These are phyloP conservation scores for Linnemannia elongata DNA, from an alignment of 192 early-diverging fungal genomes.

Conservation along the genomic window DNA sequence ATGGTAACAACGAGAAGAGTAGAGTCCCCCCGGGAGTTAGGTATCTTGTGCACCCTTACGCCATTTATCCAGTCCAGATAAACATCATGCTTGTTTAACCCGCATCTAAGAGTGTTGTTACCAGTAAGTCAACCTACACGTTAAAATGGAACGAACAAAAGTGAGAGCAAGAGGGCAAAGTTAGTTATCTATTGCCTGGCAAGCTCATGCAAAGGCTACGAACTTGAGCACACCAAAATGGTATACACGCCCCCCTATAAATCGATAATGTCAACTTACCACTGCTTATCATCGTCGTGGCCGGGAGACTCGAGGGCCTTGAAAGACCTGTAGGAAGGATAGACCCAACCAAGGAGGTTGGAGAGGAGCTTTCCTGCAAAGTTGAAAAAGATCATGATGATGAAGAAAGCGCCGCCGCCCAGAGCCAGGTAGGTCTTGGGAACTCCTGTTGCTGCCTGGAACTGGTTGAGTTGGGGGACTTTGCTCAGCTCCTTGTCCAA, in stretches of 20 bases:
- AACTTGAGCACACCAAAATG: not conserved
- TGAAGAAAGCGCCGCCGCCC: slow-evolving; percentile 69
- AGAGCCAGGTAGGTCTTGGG: slow-evolving; percentile 86
- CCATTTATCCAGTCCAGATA: not conserved
- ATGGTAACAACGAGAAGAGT: not conserved
- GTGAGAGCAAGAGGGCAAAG: not conserved
- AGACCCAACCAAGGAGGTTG: slow-evolving; percentile 88
- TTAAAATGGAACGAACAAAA: no score
- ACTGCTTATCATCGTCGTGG: slow-evolving; percentile 85
- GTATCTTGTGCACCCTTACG: not conserved
- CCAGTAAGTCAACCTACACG: slow-evolving; percentile 84
- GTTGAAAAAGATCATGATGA: slow-evolving; percentile 91
- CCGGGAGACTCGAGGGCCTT: slow-evolving; percentile 87
- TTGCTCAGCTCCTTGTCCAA: slow-evolving; percentile 81
- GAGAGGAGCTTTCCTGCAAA: slow-evolving; percentile 82
- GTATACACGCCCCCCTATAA: not conserved
- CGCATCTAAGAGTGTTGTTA: not conserved
- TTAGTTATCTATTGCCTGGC: not conserved
- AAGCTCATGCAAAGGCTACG: no score
- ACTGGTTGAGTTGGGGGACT: slow-evolving; percentile 68
- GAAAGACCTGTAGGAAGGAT: slow-evolving; percentile 91
- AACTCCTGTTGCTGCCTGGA: slow-evolving; percentile 81
- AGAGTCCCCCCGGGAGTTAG: not conserved
- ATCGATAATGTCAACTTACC: slow-evolving; percentile 53
- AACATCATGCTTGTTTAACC: no score